Base-by-base conservation (phyloP, 2,329 filamentous ascomycete genomes). In the Aureobasidium sp. region DNA sequence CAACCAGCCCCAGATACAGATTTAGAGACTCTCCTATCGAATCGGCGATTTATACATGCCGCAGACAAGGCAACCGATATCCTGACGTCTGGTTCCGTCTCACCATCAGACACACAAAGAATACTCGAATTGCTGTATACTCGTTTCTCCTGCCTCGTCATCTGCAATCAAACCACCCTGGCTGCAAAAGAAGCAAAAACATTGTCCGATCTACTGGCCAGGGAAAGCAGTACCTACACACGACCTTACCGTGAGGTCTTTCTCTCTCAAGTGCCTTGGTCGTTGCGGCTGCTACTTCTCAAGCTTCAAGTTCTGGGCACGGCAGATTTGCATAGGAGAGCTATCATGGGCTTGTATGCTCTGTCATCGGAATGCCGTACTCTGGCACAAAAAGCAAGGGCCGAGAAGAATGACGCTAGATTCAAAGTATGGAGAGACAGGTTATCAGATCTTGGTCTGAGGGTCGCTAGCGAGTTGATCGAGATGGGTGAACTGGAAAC, bases 331-430 rank as follows among this genome's bases (percentile, higher is more conserved):
- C 82, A 93, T 5, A 82, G 92, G 64, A 82, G 92, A 66, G 89
- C 90, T 3, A 87, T 99, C 62, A 93, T 94, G 81, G 89, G 89
- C 48, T 90, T 96, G 71, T 96, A 96, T 71, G 91, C 96, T 65
- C 81, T 97, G 2, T 91, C 69, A 3, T 65, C 63, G 8, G 72
- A 74, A 64, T 69, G 68, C 1, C 62, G 72, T 22, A 63, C 64
- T 60, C 52, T 71, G 62, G 53, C 69, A 2, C 62, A 63, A 19
- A 50, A 64, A 31, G 69, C 73, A 67, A 12, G 69, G 66, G 35
- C 79, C 42, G 80, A 82, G 11, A 78, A 81, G 56, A 79, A 84
- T 0, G 83, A 84, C 24, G 77, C 80, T 17, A 78, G 82, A 7
- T 77, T 80, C n/a, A 76, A 81, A 65, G 67, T 88, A 6, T 97